These are phyloP conservation scores for Hydnomerulius pinastri DNA, from an alignment of 768 basidiomycete species.

Conservation along the genomic window DNA sequence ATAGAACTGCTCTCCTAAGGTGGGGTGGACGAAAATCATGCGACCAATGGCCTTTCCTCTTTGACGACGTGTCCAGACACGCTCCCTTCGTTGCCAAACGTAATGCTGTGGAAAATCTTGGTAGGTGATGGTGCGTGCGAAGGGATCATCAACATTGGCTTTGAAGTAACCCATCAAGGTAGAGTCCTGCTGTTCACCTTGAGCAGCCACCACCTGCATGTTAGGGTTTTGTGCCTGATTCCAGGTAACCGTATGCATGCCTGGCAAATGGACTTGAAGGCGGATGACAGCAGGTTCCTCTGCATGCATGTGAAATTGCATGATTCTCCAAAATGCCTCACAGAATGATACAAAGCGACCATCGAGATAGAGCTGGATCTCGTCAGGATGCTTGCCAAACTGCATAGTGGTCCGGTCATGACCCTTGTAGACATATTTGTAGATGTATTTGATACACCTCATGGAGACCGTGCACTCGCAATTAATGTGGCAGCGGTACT, in stretches of 20 bases:
- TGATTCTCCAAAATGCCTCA: constrained; percentile 28
- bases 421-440: constrained; percentile 42
- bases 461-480: constrained; percentile 41
- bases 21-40: constrained; percentile 17
- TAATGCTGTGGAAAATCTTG: constrained; percentile 36
- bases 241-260: constrained; percentile 40
- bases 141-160: constrained; percentile 23
- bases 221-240: constrained; percentile 25
- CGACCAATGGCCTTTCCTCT: constrained; percentile 20
- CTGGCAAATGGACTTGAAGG: constrained; percentile 44
- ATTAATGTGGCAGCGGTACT: constrained; percentile 51
- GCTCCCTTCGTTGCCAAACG: constrained; percentile 24
- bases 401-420: constrained; percentile 40
- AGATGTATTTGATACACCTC: constrained; percentile 40
- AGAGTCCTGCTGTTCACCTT: constrained; percentile 22
- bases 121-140: constrained; percentile 22
- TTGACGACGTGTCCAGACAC: constrained; percentile 28
- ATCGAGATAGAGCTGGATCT: no score
- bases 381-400: no score
- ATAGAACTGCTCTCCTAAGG: constrained; percentile 41
- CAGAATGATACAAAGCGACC: no score
- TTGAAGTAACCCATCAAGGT: constrained; percentile 34
- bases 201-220: constrained; percentile 9
- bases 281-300: constrained; percentile 38
- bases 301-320: constrained; percentile 33